Evolutionary conservation across 2,329 filamentous ascomycete genomes (phyloP).

Genomic region (Arachnopeziza araneosa): DNA sequence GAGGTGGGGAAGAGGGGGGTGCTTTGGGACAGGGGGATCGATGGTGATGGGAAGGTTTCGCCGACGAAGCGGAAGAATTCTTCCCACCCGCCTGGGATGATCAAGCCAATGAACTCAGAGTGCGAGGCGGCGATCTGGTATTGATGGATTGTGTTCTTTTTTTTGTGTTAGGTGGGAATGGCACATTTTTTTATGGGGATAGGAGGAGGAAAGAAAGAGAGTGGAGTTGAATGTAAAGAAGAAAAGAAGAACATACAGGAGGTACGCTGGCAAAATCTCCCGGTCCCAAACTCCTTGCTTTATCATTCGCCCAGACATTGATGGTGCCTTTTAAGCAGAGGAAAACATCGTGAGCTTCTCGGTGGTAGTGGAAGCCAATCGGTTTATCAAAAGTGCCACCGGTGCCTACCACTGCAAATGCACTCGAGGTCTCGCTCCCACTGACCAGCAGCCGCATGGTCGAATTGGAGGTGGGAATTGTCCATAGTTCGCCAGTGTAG

Average conservation of each 20-base stretch:
- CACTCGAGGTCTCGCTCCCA: constrained; percentile 25
- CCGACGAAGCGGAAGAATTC: constrained; percentile 55
- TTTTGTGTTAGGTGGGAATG: too few species aligned
- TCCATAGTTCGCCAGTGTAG: constrained; percentile 24
- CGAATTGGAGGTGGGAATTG: constrained; percentile 23
- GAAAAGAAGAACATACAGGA: constrained; percentile 36
- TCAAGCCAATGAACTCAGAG: constrained; percentile 48
- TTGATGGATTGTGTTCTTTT: constrained; percentile 46
- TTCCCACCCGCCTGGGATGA: constrained; percentile 53
- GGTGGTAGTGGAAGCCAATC: constrained; percentile 50
- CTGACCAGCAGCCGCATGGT: constrained; percentile 24
- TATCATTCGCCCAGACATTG: constrained; percentile 53
- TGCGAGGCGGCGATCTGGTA: constrained; percentile 49
- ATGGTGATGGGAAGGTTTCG: constrained; percentile 38
- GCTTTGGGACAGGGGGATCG: neutral
- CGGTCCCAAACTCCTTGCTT: constrained; percentile 46
- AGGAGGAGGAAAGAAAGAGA: neutral
- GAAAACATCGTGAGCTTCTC: constrained; percentile 52
- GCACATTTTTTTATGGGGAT: too few species aligned
- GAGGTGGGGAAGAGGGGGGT: constrained; percentile 45
- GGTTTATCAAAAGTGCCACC: constrained; percentile 24
- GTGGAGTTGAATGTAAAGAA: neutral
- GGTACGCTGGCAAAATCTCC: constrained; percentile 55
- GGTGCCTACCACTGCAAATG: constrained; percentile 24
- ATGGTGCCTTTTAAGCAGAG: constrained; percentile 48